Conservation (phyloP, 2,329 filamentous ascomycete genomes). For the Metarhizium rileyi region DNA sequence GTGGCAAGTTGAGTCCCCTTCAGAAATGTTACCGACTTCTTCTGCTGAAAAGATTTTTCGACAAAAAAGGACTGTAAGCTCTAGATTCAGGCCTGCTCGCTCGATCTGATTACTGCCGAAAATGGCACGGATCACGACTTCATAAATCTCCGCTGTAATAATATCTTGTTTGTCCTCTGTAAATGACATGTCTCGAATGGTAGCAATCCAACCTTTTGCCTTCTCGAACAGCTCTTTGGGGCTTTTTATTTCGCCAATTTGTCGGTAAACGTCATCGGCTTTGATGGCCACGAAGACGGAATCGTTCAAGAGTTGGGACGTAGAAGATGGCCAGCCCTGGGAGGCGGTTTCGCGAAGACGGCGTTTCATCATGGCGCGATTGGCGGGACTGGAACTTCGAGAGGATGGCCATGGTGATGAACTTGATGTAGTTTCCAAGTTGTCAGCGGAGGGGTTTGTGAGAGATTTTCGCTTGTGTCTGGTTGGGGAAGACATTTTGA, state of each 20-base stretch:
- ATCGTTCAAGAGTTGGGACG: not conserved
- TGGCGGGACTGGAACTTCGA: no score
- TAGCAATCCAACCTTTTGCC: not conserved
- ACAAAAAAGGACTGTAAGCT: constrained; percentile 12
- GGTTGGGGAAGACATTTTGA: no score
- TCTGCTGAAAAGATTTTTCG: constrained; percentile 9
- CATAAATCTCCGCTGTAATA: constrained; percentile 7
- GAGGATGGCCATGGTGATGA: no score
- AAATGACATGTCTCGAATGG: not conserved
- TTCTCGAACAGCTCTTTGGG: not conserved
- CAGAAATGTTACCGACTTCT: constrained; percentile 1
- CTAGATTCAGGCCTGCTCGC: constrained; percentile 9
- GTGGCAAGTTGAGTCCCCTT: constrained; percentile 1
- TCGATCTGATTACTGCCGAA: constrained; percentile 19
- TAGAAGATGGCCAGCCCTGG: not conserved
- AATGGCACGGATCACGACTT: constrained; percentile 12
- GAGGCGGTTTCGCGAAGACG: not conserved
- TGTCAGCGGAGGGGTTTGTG: no score
- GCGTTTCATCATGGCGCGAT: not conserved
- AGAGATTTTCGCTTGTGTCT: no score
- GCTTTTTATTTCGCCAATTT: not conserved
- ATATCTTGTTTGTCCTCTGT: constrained; percentile 5
- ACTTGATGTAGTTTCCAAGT: no score
- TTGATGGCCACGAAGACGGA: not conserved
- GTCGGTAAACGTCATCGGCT: not conserved